These are phyloP conservation scores for Boletus coccyginus DNA, from an alignment of 768 basidiomycete species.

Conservation along the genomic window DNA sequence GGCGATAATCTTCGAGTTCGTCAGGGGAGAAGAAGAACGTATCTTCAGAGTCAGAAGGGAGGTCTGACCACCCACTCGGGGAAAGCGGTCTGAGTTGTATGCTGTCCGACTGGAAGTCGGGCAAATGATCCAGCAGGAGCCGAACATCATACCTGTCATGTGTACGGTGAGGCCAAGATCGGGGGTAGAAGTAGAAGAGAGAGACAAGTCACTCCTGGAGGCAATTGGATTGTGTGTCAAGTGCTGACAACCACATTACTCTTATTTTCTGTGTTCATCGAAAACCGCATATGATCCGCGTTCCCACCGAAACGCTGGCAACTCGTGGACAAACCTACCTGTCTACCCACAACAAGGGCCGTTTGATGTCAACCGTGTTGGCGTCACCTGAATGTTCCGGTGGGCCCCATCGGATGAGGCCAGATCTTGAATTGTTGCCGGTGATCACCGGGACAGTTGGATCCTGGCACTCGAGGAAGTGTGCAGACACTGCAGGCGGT, in stretches of 20 bases:
- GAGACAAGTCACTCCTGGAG: conserved; percentile 10
- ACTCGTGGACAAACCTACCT: conserved; percentile 57
- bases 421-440: conserved; percentile 24
- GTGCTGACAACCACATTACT: conserved; percentile 4
- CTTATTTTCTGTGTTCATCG: conserved; percentile 7
- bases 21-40: conserved; percentile 72
- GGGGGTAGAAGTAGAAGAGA: conserved; percentile 15
- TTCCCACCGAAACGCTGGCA: conserved; percentile 6
- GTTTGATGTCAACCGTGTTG: not conserved
- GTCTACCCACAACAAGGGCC: conserved; percentile 64
- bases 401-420: conserved; percentile 35
- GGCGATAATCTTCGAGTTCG: conserved; percentile 64
- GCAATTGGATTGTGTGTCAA: conserved; percentile 1
- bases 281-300: conserved; percentile 4
- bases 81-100: conserved; percentile 34
- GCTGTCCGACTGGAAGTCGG: conserved; percentile 7
- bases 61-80: conserved; percentile 74
- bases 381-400: conserved; percentile 7
- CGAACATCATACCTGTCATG: conserved; percentile 73
- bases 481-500: conserved; percentile 38
- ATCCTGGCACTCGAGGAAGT: conserved; percentile 32
- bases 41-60: conserved; percentile 84
- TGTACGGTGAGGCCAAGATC: conserved; percentile 18
- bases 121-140: conserved; percentile 61
- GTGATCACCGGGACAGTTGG: not conserved